Base-by-base conservation (phyloP, 2,329 filamentous ascomycete species). In the Penicillium sp. region DNA sequence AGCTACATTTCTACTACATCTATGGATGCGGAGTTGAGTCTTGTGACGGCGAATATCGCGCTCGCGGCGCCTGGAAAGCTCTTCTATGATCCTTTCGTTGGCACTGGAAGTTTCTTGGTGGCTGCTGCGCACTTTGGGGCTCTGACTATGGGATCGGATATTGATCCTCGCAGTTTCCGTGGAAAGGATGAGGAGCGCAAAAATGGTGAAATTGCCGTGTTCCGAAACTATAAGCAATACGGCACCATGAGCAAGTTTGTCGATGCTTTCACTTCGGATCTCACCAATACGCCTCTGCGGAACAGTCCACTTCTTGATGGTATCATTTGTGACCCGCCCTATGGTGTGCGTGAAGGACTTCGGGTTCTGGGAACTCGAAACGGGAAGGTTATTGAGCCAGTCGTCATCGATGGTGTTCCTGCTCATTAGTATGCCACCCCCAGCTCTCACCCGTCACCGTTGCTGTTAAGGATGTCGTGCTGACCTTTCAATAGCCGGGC, bases 81-180 rank as follows among this genome's bases (percentile, higher is more conserved):
- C 2, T 90, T 96, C 66, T 97, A 93, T 67, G 94, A 99, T 65
- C 94, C 94, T 0, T 99, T 99, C 69, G 92, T 94, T 56, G 94
- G 94, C 4, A 97, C 94, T 0, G 94, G 93, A 5, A 93, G 91
- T 51, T 97, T 99, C 68, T 89, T 91, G 1, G 79, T 99, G 23
- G 91, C 94, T 0, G 93, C 90, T 64, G 89, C 92, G 1, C 89
- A 96, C 73, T 97, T 96, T 67, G 94, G 94, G 1, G 91, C 92
- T 1, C 72, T 89, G 14, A 85, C 87, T 0, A 88, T 90, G 69
- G 94, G 94, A 5, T 93, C 89, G 65, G 94, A 99, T 73, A 96
- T 99, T 56, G 94, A 99, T 71, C 92, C 92, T 1, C 84, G 94
- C 15, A 92, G 88, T 63, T 90, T 97, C 50, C 82, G 92, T 42